Evolutionary conservation across 2,329 filamentous ascomycete species (phyloP), one percentile per base, ranked within the genome.

Genomic region (Trichoderma breve): DNA sequence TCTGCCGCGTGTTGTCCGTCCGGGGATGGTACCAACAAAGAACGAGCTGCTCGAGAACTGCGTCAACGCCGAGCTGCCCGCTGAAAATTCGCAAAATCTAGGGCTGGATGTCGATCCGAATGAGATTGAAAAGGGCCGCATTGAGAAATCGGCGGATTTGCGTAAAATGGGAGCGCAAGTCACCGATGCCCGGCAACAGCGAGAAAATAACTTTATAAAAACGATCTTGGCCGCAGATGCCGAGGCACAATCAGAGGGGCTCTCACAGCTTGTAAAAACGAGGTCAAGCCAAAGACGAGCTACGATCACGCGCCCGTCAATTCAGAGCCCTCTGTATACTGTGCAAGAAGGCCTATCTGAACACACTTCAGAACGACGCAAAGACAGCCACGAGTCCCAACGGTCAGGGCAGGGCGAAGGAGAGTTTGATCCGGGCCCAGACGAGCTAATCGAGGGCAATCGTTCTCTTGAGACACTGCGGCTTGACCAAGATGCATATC

Each of bases 111-210:
- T 66, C 15, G 63, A 66, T 21, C 63, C 63, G 14, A 66, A 66
- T 66, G 63, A 66, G 30, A 43, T 66, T 36, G 63, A 66, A 66
- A 65, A 66, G 63, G 63, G 63, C 18, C 63, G 63, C 14, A 66
- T 66, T 24, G 63, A 66, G 9, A 66, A 66, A 4, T 55, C 63
- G 14, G 21, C 63, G 6, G 63, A 66, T 14, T 21, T 66, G 15
- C 63, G 63, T 51, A 66, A 66, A 15, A 66, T 66, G 63, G 43
- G 28, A 66, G 63, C 63, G 18, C 63, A 66, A 36, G 63, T 66
- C 14, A 55, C 63, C 21, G 63, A 66, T 66, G 63, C 63, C n/a
- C n/a, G 63, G 15, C n/a, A 55, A 12, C 63, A 66, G 30, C 30
- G 63, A 26, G 63, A 66, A 4, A 51, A 51, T 21, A 51, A 51